These are phyloP conservation scores for Aspergillus aculeatinus DNA, from an alignment of 2,329 filamentous ascomycete species.

Conservation along the genomic window DNA sequence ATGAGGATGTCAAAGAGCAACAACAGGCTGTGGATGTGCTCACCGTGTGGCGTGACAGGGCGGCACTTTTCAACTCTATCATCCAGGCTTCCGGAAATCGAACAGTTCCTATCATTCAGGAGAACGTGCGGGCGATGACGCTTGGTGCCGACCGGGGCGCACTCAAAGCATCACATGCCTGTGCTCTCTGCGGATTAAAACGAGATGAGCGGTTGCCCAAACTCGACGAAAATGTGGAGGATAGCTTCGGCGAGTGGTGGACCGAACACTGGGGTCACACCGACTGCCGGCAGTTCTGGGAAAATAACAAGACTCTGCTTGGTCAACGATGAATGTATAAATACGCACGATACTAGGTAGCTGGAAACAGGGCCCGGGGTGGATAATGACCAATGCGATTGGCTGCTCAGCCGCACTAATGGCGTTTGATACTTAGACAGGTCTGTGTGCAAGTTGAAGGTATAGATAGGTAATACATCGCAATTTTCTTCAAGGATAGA, in stretches of 20 bases:
- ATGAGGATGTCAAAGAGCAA: slow-evolving; percentile 78
- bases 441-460: not conserved
- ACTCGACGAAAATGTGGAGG: slow-evolving; percentile 74
- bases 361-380: not conserved
- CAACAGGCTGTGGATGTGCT: slow-evolving; percentile 78
- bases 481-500: not conserved
- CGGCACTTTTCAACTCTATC: slow-evolving; percentile 71
- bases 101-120: slow-evolving; percentile 67
- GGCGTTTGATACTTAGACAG: not conserved
- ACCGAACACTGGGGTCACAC: slow-evolving; percentile 81
- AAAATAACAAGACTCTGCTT: slow-evolving; percentile 68
- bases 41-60: slow-evolving; percentile 69
- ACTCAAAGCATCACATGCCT: slow-evolving; percentile 70
- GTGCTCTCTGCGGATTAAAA: slow-evolving; percentile 83
- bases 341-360: not conserved
- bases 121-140: slow-evolving; percentile 66
- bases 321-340: slow-evolving; percentile 58
- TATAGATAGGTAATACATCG: not conserved
- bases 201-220: slow-evolving; percentile 78
- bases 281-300: slow-evolving; percentile 82
- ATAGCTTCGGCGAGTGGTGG: slow-evolving; percentile 98
- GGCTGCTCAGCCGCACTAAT: not conserved
- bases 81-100: slow-evolving; percentile 38
- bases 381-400: not conserved
- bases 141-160: slow-evolving; percentile 64